A percentile compares a stretch with the other conserved stretches of the same genome.
Evolutionary conservation across 441 rosid species (phyloP).

Genomic region (Viola pubescens): DNA sequence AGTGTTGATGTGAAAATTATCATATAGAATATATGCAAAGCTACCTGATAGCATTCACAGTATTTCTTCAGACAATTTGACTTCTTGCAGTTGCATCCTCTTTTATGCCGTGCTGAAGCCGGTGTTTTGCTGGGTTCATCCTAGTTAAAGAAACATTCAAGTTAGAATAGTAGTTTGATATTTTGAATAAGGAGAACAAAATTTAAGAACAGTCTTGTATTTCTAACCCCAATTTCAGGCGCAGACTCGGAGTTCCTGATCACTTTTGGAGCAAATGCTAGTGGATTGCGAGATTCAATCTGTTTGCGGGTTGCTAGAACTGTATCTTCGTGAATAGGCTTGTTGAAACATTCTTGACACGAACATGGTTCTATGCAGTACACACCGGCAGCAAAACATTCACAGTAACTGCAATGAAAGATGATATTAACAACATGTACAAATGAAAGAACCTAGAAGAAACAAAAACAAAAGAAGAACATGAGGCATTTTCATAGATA

Average conservation of each 20-base stretch:
- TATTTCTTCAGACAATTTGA: conserved; percentile 94
- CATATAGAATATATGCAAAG: not conserved
- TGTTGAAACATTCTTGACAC: conserved; percentile 93
- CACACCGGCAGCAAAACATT: conserved; percentile 99
- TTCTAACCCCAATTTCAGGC: conserved; percentile 57
- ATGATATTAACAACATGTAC: not conserved
- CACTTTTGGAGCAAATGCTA: conserved; percentile 99
- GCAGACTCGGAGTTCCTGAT: conserved; percentile 53
- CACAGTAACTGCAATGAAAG: conserved; percentile 71
- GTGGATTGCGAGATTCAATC: conserved; percentile 95
- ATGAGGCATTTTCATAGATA: not conserved
- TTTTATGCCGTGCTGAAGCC: conserved; percentile 94
- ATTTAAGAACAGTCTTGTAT: conserved; percentile 4
- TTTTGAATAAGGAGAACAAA: conserved; percentile 5
- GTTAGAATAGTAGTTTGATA: conserved; percentile 8
- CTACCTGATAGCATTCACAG: conserved; percentile 98
- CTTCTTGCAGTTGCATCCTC: conserved; percentile 99
- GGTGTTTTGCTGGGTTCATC: conserved; percentile 89
- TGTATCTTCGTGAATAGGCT: conserved; percentile 92
- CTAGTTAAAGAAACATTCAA: conserved; percentile 26
- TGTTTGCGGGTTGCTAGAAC: conserved; percentile 98
- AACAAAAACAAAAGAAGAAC: too few species aligned
- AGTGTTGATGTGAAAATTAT: conserved; percentile 2
- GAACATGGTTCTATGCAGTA: conserved; percentile 97
- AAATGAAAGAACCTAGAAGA: not conserved